A percentile compares a stretch with the other conserved stretches of the same genome.
phyloP scores from a whole-genome alignment of 345 rosid genomes.

The Eucalyptus victrix region DNA sequence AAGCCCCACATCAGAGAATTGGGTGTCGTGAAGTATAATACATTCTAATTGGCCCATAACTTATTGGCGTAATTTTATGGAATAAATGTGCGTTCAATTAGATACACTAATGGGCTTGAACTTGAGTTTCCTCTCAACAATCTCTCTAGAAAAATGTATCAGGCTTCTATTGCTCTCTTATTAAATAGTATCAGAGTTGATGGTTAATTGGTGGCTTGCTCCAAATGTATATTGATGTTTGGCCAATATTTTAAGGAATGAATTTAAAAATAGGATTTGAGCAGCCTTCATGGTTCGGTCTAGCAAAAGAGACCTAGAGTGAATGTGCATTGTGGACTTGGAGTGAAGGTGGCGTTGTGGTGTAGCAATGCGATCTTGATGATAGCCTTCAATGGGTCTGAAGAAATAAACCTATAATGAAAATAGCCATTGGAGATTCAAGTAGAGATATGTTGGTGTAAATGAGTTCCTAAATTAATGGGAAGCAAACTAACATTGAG shows the following conservation, averaged over 20 bases:
- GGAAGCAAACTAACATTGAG: background rate
- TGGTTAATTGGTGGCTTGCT: background rate
- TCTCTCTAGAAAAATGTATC: background rate
- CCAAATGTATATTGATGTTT: background rate
- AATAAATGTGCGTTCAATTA: no score
- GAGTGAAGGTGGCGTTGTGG: background rate
- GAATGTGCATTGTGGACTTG: background rate
- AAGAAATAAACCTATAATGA: background rate
- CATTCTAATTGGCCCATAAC: background rate
- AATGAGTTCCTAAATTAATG: background rate
- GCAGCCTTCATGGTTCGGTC: background rate
- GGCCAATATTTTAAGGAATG: background rate
- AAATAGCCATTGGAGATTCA: background rate
- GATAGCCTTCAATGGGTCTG: background rate
- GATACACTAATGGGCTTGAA: background rate
- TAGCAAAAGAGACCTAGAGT: background rate
- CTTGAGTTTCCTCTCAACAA: background rate
- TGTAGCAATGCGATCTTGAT: background rate
- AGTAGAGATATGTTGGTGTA: background rate
- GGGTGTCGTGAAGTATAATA: no score
- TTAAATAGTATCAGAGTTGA: background rate
- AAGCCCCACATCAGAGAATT: background rate
- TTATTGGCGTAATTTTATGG: no score
- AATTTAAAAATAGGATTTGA: background rate
- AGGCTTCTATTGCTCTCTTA: background rate